These are phyloP conservation scores for Mucuna pruriens DNA, from an alignment of 306 rosid genomes.

Conservation along the genomic window DNA sequence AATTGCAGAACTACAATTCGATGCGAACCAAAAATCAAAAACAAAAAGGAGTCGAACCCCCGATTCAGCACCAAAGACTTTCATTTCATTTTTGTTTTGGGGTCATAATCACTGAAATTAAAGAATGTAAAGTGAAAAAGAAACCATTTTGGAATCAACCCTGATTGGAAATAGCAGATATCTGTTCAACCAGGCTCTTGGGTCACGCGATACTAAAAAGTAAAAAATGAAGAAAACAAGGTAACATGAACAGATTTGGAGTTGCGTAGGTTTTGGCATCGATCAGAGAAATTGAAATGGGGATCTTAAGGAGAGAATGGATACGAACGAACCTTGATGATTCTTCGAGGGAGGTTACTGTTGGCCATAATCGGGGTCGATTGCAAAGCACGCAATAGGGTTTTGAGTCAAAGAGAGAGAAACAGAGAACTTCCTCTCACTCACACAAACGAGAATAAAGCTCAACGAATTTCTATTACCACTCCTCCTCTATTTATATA, in stretches of 20 bases:
- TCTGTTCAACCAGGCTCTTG: background rate
- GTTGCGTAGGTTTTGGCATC: constrained; percentile 20
- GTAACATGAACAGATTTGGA: background rate
- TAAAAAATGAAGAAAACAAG: background rate
- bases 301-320: constrained; percentile 52
- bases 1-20: constrained; percentile 13
- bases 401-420: constrained; percentile 38
- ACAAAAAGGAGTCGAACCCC: background rate
- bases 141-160: background rate
- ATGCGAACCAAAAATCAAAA: constrained; percentile 21
- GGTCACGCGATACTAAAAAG: background rate
- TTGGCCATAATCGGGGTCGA: constrained; percentile 76
- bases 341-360: constrained; percentile 95
- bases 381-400: constrained; percentile 75
- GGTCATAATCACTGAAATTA: constrained; percentile 6
- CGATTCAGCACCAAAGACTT: constrained; percentile 5
- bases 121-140: background rate
- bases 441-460: background rate
- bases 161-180: background rate
- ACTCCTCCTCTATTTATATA: background rate
- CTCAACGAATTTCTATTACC: background rate
- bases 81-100: background rate
- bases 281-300: constrained; percentile 47
- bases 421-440: constrained; percentile 40
- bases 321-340: constrained; percentile 66